phyloP scores from a whole-genome alignment of 768 basidiomycete species.

The Serendipita vermifera region DNA sequence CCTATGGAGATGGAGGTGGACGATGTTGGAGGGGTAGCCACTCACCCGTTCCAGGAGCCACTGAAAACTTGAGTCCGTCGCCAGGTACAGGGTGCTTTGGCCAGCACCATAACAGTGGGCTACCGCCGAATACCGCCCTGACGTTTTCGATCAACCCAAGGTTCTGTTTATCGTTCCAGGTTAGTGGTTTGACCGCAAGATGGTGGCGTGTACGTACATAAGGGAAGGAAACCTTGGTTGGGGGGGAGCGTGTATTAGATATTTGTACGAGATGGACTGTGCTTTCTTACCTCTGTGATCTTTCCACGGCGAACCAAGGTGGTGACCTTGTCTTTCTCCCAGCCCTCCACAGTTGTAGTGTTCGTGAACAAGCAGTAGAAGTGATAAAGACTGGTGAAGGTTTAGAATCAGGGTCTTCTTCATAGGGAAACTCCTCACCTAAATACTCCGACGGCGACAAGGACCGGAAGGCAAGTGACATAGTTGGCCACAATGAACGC shows the following conservation, averaged over 20 bases:
- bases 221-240: conserved; percentile 68
- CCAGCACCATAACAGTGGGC: conserved; percentile 72
- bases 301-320: conserved; percentile 74
- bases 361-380: conserved; percentile 64
- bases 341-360: conserved; percentile 90
- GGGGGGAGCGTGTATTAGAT: conserved; percentile 9
- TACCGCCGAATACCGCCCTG: conserved; percentile 60
- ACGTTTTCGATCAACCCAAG: no score
- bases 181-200: no score
- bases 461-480: conserved; percentile 69
- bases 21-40: conserved; percentile 29
- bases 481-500: conserved; percentile 84
- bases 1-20: no score
- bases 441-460: conserved; percentile 79
- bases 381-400: conserved; percentile 61
- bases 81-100: conserved; percentile 50
- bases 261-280: conserved; percentile 12
- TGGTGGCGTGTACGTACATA: no score
- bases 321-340: conserved; percentile 94
- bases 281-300: conserved; percentile 66
- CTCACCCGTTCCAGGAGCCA: conserved; percentile 65
- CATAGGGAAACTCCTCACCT: conserved; percentile 37
- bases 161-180: no score
- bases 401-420: conserved; percentile 15
- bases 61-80: conserved; percentile 62